Base-by-base conservation (phyloP, 768 basidiomycete genomes). In the Kwoniella mangroviensis region DNA sequence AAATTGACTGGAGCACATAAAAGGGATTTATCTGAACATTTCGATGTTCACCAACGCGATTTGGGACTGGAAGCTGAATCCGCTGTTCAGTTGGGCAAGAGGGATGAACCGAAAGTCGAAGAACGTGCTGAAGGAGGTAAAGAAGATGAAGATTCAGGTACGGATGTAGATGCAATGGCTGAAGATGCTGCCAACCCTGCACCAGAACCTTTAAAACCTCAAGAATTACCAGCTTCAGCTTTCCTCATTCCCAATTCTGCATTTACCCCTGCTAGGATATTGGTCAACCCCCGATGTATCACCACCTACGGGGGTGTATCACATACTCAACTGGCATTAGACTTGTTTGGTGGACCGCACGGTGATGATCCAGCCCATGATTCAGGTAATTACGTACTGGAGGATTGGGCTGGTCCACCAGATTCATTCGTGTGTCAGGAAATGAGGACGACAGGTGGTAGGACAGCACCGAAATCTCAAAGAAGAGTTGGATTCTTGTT, bases 341-440 rank as follows among this genome's bases (percentile, higher is more conserved):
- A 98, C 83, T 84, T 99, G 75, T 98, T 98, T 77, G 96, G 95
- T 0, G 84, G 86, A 11, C 87, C 88, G 51, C 88, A 89, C n/a
- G 89, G 89, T 24, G 90, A 92, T 58, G 86, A 85, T 52, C 82
- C 85, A 53, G 79, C 75, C 51, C 84, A 85, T 28, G 68, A 72
- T 56, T 75, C 63, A 15, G 82, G 80, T 53, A 93, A 91, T 82
- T 96, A 98, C 83, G 87, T 92, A 0, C 83, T 98, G 63, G 92
- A 94, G 56, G 93, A 97, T 79, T 98, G 95, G 95, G 91, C 93
- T 65, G 92, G 93, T 28, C 93, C 97, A 5, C 97, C 97, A 0
- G 95, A 98, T 81, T 93, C 91, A 73, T 99, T 97, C 83, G 95
- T 98, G 6, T 99, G 97, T 79, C 97, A 98, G 84, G 97, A 99